Evolutionary conservation across 495 filamentous ascomycete genomes (phyloP), one percentile per base, ranked within the genome.

Genomic region (Penicillium waksmanii): DNA sequence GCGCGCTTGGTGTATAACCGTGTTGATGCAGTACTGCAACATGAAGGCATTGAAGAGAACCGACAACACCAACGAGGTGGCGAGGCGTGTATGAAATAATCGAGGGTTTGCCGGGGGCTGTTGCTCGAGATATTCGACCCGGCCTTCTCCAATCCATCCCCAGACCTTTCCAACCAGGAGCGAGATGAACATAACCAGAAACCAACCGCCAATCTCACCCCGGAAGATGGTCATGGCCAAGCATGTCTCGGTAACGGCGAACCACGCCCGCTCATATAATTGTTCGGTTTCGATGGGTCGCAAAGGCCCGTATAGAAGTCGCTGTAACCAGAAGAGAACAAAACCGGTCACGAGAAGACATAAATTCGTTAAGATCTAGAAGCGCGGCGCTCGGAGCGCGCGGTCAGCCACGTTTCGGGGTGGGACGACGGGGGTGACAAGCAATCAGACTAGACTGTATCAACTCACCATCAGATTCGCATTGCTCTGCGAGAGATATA

Each of bases 181-280:
- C 36, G 86, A 86, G 15, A 95, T 89, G 67, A 98, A 97, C 94
- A 98, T 98, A 62, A 95, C 84, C 51, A 98, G 74, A 66, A 98
- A 97, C 85, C 91, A 96, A 27, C 85, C 89, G 47, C 96, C 96
- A 34, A 98, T 84, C 69, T 96, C 91, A 55, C 97, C 95, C 19
- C 95, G 84, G 71, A 98, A 98, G 63, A 96, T 97, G n/a, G 94
- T 97, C 94, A 98, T 97, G 15, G 96, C 95, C 42, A 98, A 82
- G 72, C 91, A 93, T 62, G 95, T 98, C 72, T 98, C 95, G 21
- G 93, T 96, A 42, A 98, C 87, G 51, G 94, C 93, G 69, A 96
- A 97, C 95, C 95, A 98, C 42, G 88, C 92, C 72, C 93, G 95
- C 72, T 98, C 95, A 73, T 96, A 97, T 7, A 98, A 84, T 71